A percentile compares a stretch with the other conserved stretches of the same genome.
Conservation (phyloP, 176 grass and related monocot species). For the Dactylis glomerata region DNA sequence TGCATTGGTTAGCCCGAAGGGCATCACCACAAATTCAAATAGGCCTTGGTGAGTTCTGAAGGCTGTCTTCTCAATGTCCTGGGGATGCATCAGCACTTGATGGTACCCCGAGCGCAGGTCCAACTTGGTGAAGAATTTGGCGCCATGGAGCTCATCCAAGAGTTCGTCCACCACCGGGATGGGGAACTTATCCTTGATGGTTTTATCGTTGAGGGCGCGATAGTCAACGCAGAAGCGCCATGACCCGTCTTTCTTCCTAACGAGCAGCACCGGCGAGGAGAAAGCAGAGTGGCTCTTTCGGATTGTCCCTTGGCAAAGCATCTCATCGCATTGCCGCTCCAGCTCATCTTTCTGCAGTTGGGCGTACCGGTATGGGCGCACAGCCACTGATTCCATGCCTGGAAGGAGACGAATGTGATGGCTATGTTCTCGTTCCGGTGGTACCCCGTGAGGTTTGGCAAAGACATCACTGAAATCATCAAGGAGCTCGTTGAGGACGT, state of each 20-base stretch:
- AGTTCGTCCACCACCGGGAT: neutral
- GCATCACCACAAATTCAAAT: conserved; percentile 2
- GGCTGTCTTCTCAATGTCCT: neutral
- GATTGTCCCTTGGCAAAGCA: neutral
- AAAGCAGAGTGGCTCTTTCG: neutral
- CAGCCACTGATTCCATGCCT: neutral
- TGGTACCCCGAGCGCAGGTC: neutral
- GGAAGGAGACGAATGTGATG: neutral
- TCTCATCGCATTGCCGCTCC: neutral
- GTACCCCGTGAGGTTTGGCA: neutral
- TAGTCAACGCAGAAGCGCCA: neutral
- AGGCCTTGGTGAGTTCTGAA: neutral
- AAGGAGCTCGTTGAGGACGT: no score
- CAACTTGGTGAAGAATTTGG: neutral
- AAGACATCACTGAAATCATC: neutral
- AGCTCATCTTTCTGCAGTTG: neutral
- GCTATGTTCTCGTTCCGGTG: no score
- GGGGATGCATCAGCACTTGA: neutral
- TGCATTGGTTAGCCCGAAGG: neutral
- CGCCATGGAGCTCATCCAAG: neutral
- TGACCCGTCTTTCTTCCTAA: neutral
- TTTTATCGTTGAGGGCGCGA: neutral
- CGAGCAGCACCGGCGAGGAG: neutral
- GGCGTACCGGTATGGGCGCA: neutral
- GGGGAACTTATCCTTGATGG: neutral